phyloP scores from a whole-genome alignment of 352 stramenopile genomes.

The Globisporangium rhizosaccharum region DNA sequence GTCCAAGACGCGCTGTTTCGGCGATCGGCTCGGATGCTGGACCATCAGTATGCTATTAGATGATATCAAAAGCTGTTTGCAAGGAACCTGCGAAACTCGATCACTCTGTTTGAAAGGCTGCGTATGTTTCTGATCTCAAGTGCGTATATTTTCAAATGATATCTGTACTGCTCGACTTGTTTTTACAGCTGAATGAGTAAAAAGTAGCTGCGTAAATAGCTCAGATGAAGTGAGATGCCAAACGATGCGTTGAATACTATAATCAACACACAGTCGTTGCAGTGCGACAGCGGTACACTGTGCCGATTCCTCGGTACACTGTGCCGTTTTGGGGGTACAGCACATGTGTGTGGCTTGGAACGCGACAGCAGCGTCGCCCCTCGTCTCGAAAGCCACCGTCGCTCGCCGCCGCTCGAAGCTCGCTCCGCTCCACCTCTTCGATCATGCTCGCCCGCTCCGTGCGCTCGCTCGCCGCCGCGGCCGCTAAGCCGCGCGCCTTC shows the following conservation, averaged over 20 bases:
- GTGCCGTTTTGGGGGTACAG: neutral
- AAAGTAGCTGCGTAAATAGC: neutral
- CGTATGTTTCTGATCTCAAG: too few relatives aligned
- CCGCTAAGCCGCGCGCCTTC: constrained; percentile 27
- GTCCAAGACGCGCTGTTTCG: too few relatives aligned
- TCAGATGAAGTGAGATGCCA: neutral
- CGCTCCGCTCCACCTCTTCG: neutral
- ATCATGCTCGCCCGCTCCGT: constrained; percentile 60
- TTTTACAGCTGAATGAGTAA: neutral
- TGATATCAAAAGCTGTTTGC: neutral
- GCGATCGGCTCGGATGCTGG: neutral
- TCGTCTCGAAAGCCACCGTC: constrained; percentile 1
- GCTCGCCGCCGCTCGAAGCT: neutral
- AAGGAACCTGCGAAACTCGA: too few relatives aligned
- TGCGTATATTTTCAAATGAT: too few relatives aligned
- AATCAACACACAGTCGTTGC: neutral
- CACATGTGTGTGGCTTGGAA: neutral
- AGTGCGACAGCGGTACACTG: neutral
- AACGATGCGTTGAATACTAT: neutral
- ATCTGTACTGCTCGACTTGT: neutral
- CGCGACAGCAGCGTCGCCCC: neutral
- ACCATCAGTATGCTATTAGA: constrained; percentile 15
- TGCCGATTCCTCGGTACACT: neutral
- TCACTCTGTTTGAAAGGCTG: too few relatives aligned
- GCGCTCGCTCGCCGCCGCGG: constrained; percentile 30